Conservation (phyloP, 768 basidiomycete genomes). For the Leccinum boreale region DNA sequence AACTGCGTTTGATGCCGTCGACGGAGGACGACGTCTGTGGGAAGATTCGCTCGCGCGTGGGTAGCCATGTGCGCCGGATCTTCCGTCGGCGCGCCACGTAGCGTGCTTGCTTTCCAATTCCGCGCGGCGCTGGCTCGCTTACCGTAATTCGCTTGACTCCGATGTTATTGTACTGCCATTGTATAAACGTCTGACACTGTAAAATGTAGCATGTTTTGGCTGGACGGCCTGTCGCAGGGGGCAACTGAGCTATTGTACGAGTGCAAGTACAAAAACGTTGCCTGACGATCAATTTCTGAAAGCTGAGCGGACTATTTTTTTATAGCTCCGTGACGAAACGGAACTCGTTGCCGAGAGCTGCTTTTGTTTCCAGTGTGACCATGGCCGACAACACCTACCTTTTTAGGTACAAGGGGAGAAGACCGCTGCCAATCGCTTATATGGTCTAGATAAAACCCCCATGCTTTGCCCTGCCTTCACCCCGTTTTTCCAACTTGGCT, state of each 20-base stretch:
- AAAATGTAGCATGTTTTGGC: neutral
- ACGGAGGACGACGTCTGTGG: constrained; percentile 5
- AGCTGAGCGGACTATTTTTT: constrained; percentile 2
- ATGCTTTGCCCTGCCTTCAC: neutral
- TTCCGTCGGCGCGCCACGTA: constrained; percentile 8
- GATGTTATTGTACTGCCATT: neutral
- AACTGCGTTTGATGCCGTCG: constrained; percentile 17
- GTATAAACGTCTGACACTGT: neutral
- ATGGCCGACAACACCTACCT: constrained; percentile 30
- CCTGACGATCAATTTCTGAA: constrained; percentile 1
- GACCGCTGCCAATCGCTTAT: constrained; percentile 10
- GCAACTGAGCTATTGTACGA: constrained; percentile 13
- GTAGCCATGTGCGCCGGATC: constrained; percentile 29
- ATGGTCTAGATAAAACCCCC: constrained; percentile 13
- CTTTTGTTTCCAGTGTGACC: constrained; percentile 26
- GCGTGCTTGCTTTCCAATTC: neutral
- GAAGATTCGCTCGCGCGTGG: constrained; percentile 22
- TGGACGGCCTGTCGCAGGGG: neutral
- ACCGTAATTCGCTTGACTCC: neutral
- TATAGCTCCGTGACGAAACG: constrained; percentile 17
- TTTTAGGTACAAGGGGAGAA: constrained; percentile 28
- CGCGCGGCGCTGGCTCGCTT: constrained; percentile 18
- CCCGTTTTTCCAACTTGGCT: constrained; percentile 6
- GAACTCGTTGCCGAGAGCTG: neutral
- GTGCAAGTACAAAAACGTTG: neutral